Evolutionary conservation across 2,329 filamentous ascomycete species (phyloP), one percentile per base, ranked within the genome.

Genomic region (Ceratocystis colombiana): DNA sequence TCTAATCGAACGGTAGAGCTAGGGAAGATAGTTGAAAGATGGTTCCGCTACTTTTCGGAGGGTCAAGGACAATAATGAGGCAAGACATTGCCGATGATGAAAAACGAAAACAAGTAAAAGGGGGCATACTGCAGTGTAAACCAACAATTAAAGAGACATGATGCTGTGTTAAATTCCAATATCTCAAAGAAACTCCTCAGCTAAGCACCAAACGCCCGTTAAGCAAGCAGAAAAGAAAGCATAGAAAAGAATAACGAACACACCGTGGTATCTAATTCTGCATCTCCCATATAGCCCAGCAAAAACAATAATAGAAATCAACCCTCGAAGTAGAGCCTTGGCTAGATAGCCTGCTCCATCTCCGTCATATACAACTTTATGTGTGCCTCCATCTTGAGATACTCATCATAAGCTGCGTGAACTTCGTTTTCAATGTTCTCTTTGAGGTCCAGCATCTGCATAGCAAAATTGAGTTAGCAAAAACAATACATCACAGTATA

Each of bases 331-430:
- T 10, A 59, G n/a, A 28, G 15, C 28, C 50, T 25, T 12, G 15
- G 57, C 22, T 69, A 79, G 71, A 94, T 84, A 66, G 87, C 88
- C 77, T 96, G 92, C 77, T 97, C 94, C 92, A 99, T 96, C 80
- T 99, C 94, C 3, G 89, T 96, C 73, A 99, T 96, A 79, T 99
- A 99, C 69, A 97, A 80, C 77, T 92, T 93, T 75, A 99, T 95
- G 74, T 99, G 94, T 46, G 90, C 88, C 76, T 97, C 93, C 85
- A 99, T 88, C 84, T 96, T 96, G 74, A 96, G 82, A 76, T 96
- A 99, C 78, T 97, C 90, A 70, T 96, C 92, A 71, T 96, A 86
- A 0, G 94, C 91, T 66, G 84, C 85, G 73, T 94, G 89, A 7
- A 97, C 88, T 76, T 99, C 94, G 69, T 88, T 92, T 74, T 97